These are phyloP conservation scores for Aphanomyces stellatus DNA, from an alignment of 352 stramenopile species.

Conservation along the genomic window DNA sequence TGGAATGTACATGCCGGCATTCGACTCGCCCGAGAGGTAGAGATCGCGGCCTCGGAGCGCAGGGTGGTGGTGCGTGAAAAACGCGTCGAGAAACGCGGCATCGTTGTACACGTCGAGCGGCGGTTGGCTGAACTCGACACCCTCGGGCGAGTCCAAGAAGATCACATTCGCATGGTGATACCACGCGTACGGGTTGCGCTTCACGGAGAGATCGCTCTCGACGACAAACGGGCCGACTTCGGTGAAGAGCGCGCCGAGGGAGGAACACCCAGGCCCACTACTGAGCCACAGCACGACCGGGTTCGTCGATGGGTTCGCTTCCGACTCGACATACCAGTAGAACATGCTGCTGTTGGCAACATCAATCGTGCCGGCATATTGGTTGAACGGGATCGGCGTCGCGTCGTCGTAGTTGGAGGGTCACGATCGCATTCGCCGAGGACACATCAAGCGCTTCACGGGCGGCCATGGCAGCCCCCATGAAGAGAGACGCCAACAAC, in stretches of 20 bases:
- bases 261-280: slow-evolving; percentile 81
- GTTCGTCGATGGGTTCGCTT: slow-evolving; percentile 34
- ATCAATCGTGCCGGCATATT: slow-evolving; percentile 38
- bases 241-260: slow-evolving; percentile 70
- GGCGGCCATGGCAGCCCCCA: no score
- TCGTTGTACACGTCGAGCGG: slow-evolving; percentile 48
- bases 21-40: slow-evolving; percentile 82
- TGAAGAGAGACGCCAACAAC: no score
- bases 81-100: slow-evolving; percentile 55
- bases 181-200: slow-evolving; percentile 75
- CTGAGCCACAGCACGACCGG: slow-evolving; percentile 89
- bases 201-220: slow-evolving; percentile 33
- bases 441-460: no score
- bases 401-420: slow-evolving; percentile 34
- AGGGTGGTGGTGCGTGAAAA: slow-evolving; percentile 62
- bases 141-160: slow-evolving; percentile 83
- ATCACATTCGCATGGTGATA: slow-evolving; percentile 82
- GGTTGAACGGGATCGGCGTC: slow-evolving; percentile 34
- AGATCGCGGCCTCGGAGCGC: slow-evolving; percentile 51
- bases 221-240: slow-evolving; percentile 63
- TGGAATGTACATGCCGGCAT: slow-evolving; percentile 82
- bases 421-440: no score
- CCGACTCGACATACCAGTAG: slow-evolving; percentile 61
- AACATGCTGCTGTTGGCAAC: slow-evolving; percentile 35
- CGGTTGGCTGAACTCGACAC: slow-evolving; percentile 68